Percentiles rank a stretch among this genome's conserved stretches.
These are phyloP conservation scores for Moesziomyces aphidis DNA, from an alignment of 1,284 basidiomycete genomes.

Conservation along the genomic window DNA sequence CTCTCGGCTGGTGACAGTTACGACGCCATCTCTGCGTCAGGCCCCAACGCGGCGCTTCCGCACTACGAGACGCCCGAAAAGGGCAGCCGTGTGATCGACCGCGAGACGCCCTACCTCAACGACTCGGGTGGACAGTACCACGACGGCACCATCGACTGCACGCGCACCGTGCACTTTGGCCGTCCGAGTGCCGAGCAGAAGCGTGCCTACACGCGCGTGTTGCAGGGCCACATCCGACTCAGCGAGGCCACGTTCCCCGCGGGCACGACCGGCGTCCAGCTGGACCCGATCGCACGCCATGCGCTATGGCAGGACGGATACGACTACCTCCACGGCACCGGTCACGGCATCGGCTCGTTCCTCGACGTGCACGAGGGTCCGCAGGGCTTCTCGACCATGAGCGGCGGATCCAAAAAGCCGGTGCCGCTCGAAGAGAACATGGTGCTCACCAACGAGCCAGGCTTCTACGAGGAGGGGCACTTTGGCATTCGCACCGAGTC, in stretches of 20 bases:
- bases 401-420: slow-evolving; percentile 48
- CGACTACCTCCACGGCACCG: slow-evolving; percentile 61
- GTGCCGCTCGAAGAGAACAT: slow-evolving; percentile 52
- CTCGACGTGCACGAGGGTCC: slow-evolving; percentile 63
- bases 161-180: slow-evolving; percentile 64
- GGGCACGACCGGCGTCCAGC: slow-evolving; percentile 59
- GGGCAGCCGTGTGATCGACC: slow-evolving; percentile 53
- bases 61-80: slow-evolving; percentile 65
- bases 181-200: slow-evolving; percentile 59
- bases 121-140: slow-evolving; percentile 63
- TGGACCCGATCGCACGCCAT: slow-evolving; percentile 58
- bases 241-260: slow-evolving; percentile 54
- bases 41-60: slow-evolving; percentile 62
- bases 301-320: slow-evolving; percentile 62
- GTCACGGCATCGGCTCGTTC: slow-evolving; percentile 63
- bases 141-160: slow-evolving; percentile 66
- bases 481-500: slow-evolving; percentile 65
- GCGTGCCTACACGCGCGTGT: slow-evolving; percentile 60
- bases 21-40: slow-evolving; percentile 62
- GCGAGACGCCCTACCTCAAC: slow-evolving; percentile 59
- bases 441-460: slow-evolving; percentile 62
- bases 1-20: slow-evolving; percentile 63
- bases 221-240: slow-evolving; percentile 62
- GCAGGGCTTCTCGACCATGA: slow-evolving; percentile 57
- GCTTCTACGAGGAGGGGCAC: slow-evolving; percentile 62